Conservation (phyloP, 2,329 filamentous ascomycete species). For the Sclerotiophoma versabilis region DNA sequence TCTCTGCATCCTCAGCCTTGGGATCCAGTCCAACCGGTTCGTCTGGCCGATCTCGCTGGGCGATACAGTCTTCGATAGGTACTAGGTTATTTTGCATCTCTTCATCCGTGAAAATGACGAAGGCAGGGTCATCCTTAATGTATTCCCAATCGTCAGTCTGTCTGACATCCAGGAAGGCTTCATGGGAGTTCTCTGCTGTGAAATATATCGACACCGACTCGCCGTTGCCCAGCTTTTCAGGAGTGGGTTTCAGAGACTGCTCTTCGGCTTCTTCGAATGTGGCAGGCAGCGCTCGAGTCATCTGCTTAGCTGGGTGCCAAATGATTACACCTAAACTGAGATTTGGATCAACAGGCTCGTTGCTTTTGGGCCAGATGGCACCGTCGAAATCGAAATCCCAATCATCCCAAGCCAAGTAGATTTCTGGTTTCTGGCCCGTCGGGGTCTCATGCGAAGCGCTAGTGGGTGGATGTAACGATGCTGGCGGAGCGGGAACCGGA, state of each 20-base stretch:
- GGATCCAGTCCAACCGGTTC: slow-evolving; percentile 27
- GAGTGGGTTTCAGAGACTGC: slow-evolving; percentile 49
- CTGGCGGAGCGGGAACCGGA: slow-evolving; percentile 22
- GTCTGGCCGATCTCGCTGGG: slow-evolving; percentile 50
- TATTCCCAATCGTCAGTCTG: slow-evolving; percentile 59
- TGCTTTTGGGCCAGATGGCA: slow-evolving; percentile 54
- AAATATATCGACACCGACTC: slow-evolving; percentile 61
- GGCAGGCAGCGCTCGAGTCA: slow-evolving; percentile 52
- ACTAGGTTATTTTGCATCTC: slow-evolving; percentile 50
- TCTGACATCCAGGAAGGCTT: slow-evolving; percentile 56
- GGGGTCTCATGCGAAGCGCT: slow-evolving; percentile 27
- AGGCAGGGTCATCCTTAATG: slow-evolving; percentile 60
- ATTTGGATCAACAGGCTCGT: slow-evolving; percentile 53
- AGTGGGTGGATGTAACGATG: slow-evolving; percentile 19
- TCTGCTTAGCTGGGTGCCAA: slow-evolving; percentile 55
- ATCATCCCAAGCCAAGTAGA: slow-evolving; percentile 48
- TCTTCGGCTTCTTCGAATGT: slow-evolving; percentile 55
- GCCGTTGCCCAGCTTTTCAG: slow-evolving; percentile 48
- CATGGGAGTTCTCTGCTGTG: slow-evolving; percentile 51
- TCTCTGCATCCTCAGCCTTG: slow-evolving; percentile 42
- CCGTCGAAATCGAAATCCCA: slow-evolving; percentile 56
- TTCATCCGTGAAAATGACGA: slow-evolving; percentile 53
- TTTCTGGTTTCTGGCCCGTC: slow-evolving; percentile 33
- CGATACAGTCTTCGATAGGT: slow-evolving; percentile 53
- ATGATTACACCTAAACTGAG: slow-evolving; percentile 56